Base-by-base conservation (phyloP, 2,329 filamentous ascomycete genomes). In the Dryadomyces quercus-mongolicae region DNA sequence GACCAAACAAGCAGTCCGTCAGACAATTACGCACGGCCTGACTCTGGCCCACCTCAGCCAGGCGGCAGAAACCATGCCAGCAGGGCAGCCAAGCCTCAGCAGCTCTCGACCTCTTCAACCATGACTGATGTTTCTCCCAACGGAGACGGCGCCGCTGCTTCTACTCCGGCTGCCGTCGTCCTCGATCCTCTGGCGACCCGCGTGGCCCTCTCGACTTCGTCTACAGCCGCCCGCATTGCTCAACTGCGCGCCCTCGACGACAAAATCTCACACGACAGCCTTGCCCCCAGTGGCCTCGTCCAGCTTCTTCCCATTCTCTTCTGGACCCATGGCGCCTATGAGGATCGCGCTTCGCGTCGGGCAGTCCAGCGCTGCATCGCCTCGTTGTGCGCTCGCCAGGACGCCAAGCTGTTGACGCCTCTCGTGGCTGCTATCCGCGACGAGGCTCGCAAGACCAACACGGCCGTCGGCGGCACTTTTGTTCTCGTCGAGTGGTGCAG, bases 401-500 rank as follows among this genome's bases (percentile, higher is more conserved):
- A 85, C 50, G 70, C 76, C 34, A 76, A 82, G 43, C 69, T 79
- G 25, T 70, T 93, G 50, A 72, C 80, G 43, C 73, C 77, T 1
- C 79, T 96, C 55, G 76, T 89, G 47, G 74, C 77, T 46, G 78
- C 78, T 51, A 68, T 96, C 56, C 80, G 84, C 57, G 71, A 75
- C 36, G 92, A 98, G 69, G 80, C 84, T 15, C 76, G 80, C 58
- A 96, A 95, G 67, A 72, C 78, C 18, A 84, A 82, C 58, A 84
- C 97, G 62, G 88, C 92, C 36, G 73, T 86, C 16, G 81, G 78
- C 46, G 94, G 83, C 68, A 87, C 90, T 5, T 95, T 96, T 66
- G 88, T 95, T 50, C 74, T 98, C 61, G 77, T 93, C 15, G 88
- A 95, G 68, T 98, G 92, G 92, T 89, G 84, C 67, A 86, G 85